Evolutionary conservation across 169 alveolate genomes (phyloP), one percentile per base, ranked within the genome.

Genomic region (Cryptosporidium tyzzeri): DNA sequence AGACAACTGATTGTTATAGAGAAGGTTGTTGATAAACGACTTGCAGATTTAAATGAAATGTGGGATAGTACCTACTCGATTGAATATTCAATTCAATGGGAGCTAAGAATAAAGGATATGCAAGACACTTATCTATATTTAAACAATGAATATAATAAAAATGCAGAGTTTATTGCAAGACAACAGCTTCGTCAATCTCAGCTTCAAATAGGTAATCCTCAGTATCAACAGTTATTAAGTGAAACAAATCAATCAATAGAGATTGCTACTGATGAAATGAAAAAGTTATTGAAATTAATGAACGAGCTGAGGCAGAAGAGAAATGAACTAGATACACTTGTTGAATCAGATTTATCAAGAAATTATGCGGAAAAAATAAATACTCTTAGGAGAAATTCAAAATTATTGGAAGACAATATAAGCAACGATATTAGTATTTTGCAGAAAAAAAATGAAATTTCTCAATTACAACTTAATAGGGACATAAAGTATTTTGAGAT

Each of bases 41-140:
- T 80, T 58, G 73, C 73, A 12, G 89, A 80, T 14, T 39, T 80
- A 48, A 80, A 80, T 80, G 89, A 80, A 62, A 80, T 80, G 80
- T 80, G 89, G 89, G 89, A 80, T 48, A 80, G 51, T 31, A 62
- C 89, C 10, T 80, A 80, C 48, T 80, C 89, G 1, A 65, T 80
- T 37, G 89, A 80, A 29, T 80, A 80, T 67, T 59, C 89, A 14
- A 80, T 80, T 37, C 89, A 80, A 39, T 80, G 89, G 89, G 89
- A 80, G 53, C 65, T 80, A 2, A 41, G 89, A 26, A 62, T 80
- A 37, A 80, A 80, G 29, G 89, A 80, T 14, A 80, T 80, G 89
- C 89, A 80, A 44, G 89, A 80, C 41, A 65, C 89, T 26, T 80
- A 80, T 41, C 14, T 80, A 29, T 65, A 61, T 59, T 29, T 80